A percentile compares a stretch with the other conserved stretches of the same genome.
Conservation (phyloP, 2,329 filamentous ascomycete species). For the Aspergillus quadrilineatus region DNA sequence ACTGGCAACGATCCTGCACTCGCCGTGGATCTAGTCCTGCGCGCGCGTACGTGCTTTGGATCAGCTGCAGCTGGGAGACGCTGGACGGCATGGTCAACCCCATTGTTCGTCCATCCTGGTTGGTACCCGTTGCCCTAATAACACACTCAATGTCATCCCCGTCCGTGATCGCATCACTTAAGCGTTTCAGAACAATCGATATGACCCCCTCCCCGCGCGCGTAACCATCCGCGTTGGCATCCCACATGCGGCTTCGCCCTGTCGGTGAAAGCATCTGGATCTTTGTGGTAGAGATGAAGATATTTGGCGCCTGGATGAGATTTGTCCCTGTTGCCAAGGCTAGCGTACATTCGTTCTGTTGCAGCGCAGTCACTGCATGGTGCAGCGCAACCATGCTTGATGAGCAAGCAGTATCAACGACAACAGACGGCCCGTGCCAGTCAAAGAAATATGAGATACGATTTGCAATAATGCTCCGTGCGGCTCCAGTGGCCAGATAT, state of each 20-base stretch:
- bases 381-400: constrained; percentile 14
- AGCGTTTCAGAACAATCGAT: constrained; percentile 22
- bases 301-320: neutral
- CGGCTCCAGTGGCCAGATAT: neutral
- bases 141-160: constrained; percentile 46
- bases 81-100: constrained; percentile 17
- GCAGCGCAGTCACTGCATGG: constrained; percentile 18
- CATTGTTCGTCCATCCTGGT: constrained; percentile 33
- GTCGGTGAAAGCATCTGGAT: constrained; percentile 6
- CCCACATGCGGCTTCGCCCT: constrained; percentile 7
- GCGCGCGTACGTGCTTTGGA: constrained; percentile 19
- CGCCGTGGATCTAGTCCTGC: constrained; percentile 24
- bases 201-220: constrained; percentile 8
- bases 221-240: constrained; percentile 10
- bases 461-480: neutral
- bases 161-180: constrained; percentile 47
- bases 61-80: constrained; percentile 28
- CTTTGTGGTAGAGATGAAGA: neutral
- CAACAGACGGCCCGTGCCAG: constrained; percentile 13
- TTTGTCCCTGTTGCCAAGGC: neutral
- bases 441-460: constrained; percentile 12
- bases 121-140: constrained; percentile 30
- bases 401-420: constrained; percentile 22
- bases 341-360: neutral
- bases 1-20: constrained; percentile 19